These are phyloP conservation scores for Neotropicomus parvogracilis DNA, from an alignment of 1,284 basidiomycete species.

Conservation along the genomic window DNA sequence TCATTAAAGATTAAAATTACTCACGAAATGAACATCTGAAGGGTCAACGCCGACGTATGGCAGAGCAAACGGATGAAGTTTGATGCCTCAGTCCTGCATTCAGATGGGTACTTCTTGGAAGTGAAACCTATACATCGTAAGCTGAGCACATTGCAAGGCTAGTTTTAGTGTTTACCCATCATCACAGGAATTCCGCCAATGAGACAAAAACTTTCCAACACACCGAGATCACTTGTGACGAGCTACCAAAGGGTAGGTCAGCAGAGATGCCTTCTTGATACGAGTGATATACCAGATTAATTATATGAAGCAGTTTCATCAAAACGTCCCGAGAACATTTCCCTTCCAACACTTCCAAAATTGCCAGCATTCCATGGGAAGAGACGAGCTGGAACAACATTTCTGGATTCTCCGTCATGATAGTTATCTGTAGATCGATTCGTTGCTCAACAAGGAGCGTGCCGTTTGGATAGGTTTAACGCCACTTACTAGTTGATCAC, in stretches of 20 bases:
- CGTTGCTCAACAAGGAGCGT: background rate
- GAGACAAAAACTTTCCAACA: constrained; percentile 92
- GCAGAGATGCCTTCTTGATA: constrained; percentile 2
- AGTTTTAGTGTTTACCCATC: constrained; percentile 58
- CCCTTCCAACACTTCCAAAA: constrained; percentile 88
- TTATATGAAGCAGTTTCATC: constrained; percentile 80
- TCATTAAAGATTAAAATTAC: constrained; percentile 32
- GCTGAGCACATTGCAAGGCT: background rate
- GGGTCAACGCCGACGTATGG: constrained; percentile 86
- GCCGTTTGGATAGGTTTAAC: background rate
- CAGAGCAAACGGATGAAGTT: constrained; percentile 91
- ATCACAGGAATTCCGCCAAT: constrained; percentile 92
- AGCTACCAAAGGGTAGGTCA: constrained; percentile 51
- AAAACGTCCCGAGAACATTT: constrained; percentile 80
- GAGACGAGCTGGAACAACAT: constrained; percentile 87
- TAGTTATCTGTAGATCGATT: constrained; percentile 52
- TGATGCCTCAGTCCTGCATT: constrained; percentile 93
- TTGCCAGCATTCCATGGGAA: constrained; percentile 91
- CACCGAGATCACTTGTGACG: constrained; percentile 79
- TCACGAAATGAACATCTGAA: constrained; percentile 97
- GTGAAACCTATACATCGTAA: constrained; percentile 64
- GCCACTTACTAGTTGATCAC: constrained; percentile 83
- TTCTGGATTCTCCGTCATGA: constrained; percentile 82
- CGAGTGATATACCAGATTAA: constrained; percentile 69
- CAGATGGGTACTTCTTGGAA: constrained; percentile 89